Conservation (phyloP, 1,139 yeast species). For the Wickerhamiella infanticola region DNA sequence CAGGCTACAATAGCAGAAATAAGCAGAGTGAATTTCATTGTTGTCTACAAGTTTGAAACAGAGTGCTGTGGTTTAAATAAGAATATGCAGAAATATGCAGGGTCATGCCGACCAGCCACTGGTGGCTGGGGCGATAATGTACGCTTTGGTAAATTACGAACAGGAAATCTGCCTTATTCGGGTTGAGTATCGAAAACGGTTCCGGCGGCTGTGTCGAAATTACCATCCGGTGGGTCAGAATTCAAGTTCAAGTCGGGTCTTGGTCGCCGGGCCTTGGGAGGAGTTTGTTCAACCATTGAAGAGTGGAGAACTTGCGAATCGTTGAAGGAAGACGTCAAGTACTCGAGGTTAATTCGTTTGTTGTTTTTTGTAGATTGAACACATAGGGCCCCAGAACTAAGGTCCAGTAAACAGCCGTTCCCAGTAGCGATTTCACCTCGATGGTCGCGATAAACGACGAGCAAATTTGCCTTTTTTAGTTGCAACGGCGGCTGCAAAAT, state of each 20-base stretch:
- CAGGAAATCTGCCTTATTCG: background rate
- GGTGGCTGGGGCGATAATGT: background rate
- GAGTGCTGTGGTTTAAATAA: too few species aligned
- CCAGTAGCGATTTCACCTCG: background rate
- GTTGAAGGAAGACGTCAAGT: background rate
- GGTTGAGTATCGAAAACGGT: constrained; percentile 2
- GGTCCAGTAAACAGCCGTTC: background rate
- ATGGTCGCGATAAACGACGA: background rate
- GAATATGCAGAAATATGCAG: background rate
- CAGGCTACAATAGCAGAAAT: background rate
- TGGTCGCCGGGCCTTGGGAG: background rate
- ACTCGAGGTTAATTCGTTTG: background rate
- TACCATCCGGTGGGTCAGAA: background rate
- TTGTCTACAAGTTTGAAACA: background rate
- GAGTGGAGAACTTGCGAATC: background rate
- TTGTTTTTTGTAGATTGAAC: too few species aligned
- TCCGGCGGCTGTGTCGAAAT: background rate
- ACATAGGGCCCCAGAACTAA: too few species aligned
- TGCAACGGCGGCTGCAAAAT: background rate
- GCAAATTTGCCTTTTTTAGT: too few species aligned
- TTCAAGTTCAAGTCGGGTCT: background rate
- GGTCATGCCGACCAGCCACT: background rate
- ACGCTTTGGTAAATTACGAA: background rate
- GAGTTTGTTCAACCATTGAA: background rate
- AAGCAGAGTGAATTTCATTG: background rate